Evolutionary conservation across 768 basidiomycete species (phyloP).

Genomic region (Tricholomella constricta): DNA sequence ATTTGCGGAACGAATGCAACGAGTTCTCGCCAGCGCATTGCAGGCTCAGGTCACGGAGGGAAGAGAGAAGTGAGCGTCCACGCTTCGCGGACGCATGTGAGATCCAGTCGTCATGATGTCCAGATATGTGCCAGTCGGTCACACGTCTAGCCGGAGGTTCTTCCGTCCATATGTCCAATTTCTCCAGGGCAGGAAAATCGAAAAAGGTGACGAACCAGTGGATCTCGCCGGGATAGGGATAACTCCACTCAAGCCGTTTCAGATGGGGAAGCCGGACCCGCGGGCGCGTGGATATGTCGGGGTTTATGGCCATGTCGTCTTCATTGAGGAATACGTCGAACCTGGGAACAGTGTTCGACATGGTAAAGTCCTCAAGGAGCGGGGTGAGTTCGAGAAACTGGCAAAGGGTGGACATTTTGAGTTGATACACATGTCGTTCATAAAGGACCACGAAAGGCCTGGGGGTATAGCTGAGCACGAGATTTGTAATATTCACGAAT

Average conservation of each 20-base stretch:
- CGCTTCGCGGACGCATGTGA: not conserved
- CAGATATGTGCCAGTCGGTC: conserved; percentile 1
- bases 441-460: conserved; percentile 19
- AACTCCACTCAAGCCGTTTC: conserved; percentile 50
- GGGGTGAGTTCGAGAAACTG: conserved; percentile 38
- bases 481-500: conserved; percentile 38
- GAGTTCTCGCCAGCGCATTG: not conserved
- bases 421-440: conserved; percentile 29
- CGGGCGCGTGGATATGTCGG: not conserved
- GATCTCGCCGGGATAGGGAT: conserved; percentile 42
- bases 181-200: conserved; percentile 26
- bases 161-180: conserved; percentile 1
- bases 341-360: conserved; percentile 43
- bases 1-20: not conserved
- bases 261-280: conserved; percentile 39
- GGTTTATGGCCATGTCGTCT: not conserved
- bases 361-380: conserved; percentile 42
- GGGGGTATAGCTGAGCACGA: conserved; percentile 44
- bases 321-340: conserved; percentile 32
- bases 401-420: conserved; percentile 43
- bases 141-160: not conserved
- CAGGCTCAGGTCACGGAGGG: not conserved
- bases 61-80: not conserved
- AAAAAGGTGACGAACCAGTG: conserved; percentile 46
- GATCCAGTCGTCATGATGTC: not conserved